Percentiles rank a stretch among this genome's conserved stretches.
These are phyloP conservation scores for Apophysomyces sp. DNA, from an alignment of 371 early-diverging fungal genomes.

Conservation along the genomic window DNA sequence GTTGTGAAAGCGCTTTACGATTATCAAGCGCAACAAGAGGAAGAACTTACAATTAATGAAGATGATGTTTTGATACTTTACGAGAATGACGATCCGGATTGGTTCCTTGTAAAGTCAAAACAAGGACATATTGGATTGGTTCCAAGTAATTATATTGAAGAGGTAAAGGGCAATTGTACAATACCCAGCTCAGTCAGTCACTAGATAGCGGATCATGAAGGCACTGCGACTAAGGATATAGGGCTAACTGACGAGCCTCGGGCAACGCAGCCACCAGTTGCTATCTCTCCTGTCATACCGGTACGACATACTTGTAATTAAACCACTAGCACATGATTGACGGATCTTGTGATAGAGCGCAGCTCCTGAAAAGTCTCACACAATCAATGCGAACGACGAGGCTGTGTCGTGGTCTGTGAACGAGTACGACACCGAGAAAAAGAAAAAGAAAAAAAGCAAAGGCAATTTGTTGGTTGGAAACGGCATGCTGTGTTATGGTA, in stretches of 20 bases:
- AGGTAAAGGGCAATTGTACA: slow-evolving; percentile 16
- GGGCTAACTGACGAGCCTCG: background rate
- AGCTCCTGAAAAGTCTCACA: slow-evolving; percentile 1
- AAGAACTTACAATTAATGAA: slow-evolving; percentile 76
- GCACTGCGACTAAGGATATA: background rate
- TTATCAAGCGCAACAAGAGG: slow-evolving; percentile 72
- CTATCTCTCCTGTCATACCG: slow-evolving; percentile 16
- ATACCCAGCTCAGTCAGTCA: background rate
- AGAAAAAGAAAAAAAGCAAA: slow-evolving; percentile 76
- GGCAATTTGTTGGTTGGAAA: slow-evolving; percentile 72
- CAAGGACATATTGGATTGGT: slow-evolving; percentile 63
- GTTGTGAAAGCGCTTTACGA: slow-evolving; percentile 71
- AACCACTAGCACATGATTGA: background rate
- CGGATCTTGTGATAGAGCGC: background rate
- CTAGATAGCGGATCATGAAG: background rate
- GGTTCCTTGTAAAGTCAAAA: slow-evolving; percentile 67
- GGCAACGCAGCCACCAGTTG: slow-evolving; percentile 13
- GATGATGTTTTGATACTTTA: slow-evolving; percentile 70
- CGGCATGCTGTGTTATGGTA: slow-evolving; percentile 64
- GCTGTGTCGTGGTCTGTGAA: slow-evolving; percentile 47
- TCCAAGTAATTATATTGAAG: slow-evolving; percentile 77
- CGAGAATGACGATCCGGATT: slow-evolving; percentile 78
- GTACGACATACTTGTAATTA: slow-evolving; percentile 2
- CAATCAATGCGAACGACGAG: slow-evolving; percentile 23
- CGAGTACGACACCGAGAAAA: slow-evolving; percentile 68